Percentiles rank a stretch among this genome's conserved stretches.
Conservation (phyloP, 176 grass and related monocot species). For the Triticum turgidum region DNA sequence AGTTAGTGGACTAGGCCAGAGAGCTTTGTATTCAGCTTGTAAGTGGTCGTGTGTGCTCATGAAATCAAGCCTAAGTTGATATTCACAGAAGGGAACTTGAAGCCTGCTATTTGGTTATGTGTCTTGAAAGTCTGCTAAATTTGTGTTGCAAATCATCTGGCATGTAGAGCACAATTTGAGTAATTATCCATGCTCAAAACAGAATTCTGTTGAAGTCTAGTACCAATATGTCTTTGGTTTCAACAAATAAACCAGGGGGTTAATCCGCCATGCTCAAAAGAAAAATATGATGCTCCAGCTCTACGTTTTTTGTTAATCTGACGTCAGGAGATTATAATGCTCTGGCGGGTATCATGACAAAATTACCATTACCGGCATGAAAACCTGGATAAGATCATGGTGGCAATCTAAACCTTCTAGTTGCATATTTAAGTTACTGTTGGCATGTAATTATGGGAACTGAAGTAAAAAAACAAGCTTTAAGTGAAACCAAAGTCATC, state of each 20-base stretch:
- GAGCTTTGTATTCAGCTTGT: background rate
- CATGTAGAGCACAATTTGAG: background rate
- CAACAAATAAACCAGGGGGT: background rate
- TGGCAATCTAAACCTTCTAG: background rate
- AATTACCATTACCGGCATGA: background rate
- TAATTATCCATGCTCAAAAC: background rate
- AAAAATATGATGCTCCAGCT: background rate
- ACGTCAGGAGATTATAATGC: background rate
- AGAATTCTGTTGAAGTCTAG: background rate
- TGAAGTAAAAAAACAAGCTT: background rate
- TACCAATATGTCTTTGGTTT: background rate
- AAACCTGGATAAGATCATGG: background rate
- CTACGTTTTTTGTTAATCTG: background rate
- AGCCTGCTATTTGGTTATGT: slow-evolving; percentile 1
- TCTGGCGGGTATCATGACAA: background rate
- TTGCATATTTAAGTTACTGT: background rate
- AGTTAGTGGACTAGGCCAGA: background rate
- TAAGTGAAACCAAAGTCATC: slow-evolving; percentile 7
- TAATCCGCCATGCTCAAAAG: background rate
- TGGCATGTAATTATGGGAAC: background rate
- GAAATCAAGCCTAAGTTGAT: slow-evolving; percentile 12
- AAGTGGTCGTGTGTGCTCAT: background rate
- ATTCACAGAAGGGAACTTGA: background rate
- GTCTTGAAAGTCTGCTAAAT: background rate
- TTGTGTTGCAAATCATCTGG: background rate